phyloP scores from a whole-genome alignment of 495 filamentous ascomycete species.

The Talaromyces proteolyticus region DNA sequence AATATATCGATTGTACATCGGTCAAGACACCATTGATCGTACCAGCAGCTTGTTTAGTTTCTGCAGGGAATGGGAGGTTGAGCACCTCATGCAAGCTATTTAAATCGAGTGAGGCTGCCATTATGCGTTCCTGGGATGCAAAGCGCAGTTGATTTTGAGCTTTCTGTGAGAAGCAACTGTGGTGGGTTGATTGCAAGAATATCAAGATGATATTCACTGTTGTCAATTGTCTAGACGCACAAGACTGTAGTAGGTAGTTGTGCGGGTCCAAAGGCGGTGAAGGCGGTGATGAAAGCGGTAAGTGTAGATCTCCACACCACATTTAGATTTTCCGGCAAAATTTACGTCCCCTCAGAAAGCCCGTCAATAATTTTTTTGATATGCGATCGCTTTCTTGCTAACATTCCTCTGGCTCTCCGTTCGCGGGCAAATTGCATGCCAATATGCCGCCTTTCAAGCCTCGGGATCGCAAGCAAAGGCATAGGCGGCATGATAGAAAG shows the following conservation, averaged over 20 bases:
- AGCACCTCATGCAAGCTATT: slow-evolving; percentile 26
- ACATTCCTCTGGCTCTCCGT: neutral
- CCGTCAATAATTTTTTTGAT: slow-evolving; percentile 5
- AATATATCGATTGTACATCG: slow-evolving; percentile 61
- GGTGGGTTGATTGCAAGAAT: neutral
- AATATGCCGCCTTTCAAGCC: slow-evolving; percentile 74
- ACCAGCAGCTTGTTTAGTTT: slow-evolving; percentile 59
- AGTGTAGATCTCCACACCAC: neutral
- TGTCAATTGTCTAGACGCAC: no score
- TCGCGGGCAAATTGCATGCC: neutral
- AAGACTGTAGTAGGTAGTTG: neutral
- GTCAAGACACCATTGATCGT: slow-evolving; percentile 63
- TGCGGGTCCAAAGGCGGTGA: neutral
- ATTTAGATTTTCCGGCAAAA: slow-evolving; percentile 1
- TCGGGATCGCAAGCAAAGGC: slow-evolving; percentile 71
- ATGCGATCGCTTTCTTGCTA: neutral
- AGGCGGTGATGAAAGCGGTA: slow-evolving; percentile 5
- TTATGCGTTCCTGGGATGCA: slow-evolving; percentile 7
- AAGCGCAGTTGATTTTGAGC: no score
- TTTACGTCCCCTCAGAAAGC: neutral
- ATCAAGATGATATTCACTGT: no score
- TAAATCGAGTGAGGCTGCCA: slow-evolving; percentile 24
- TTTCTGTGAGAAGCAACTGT: no score
- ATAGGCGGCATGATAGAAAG: slow-evolving; percentile 26
- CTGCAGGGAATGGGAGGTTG: slow-evolving; percentile 67